Evolutionary conservation across 495 filamentous ascomycete genomes (phyloP), one percentile per base, ranked within the genome.

Genomic region (Penicillium lagena): DNA sequence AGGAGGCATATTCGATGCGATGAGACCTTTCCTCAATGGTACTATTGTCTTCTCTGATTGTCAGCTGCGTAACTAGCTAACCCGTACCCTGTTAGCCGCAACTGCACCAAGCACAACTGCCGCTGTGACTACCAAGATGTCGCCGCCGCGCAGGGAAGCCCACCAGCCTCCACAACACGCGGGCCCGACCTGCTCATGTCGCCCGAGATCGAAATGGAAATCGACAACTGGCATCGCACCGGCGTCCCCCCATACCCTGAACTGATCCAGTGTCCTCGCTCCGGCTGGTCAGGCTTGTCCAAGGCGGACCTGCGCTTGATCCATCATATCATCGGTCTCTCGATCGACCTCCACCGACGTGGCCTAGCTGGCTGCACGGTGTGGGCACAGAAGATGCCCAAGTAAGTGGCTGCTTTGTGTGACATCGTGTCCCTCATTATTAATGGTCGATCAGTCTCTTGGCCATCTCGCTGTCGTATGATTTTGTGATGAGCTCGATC

Each of bases 71-170:
- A 27, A 14, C 7, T 34, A 17, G 2, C 51, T 50, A 48, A 51
- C 12, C 10, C 9, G 28, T n/a, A 32, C 9, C 2, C 10, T 17
- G 37, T 29, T 54, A 97, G 91, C 70, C 88, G 88, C 49, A 97
- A 97, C 67, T 98, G 93, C 68, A 96, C 91, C 42, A 97, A 97
- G 64, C 93, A 98, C 66, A 95, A 95, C 71, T 91, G 94, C 54
- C 83, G 90, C 59, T 98, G 93, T 67, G 91, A 95, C 54, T 98
- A 97, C 66, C 91, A 94, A 77, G 89, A 96, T 57, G 78, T 79
- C 45, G 61, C 71, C 2, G 71, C 80, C 28, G 70, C 77, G 17
- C 74, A 81, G 51, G 80, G 83, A 39, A 83, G 87, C 43, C 69
- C 82, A 80, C 83, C 41, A 83, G 86, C 43, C 69, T 82, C 46